A percentile compares a stretch with the other conserved stretches of the same genome.
Conservation (phyloP, 805 yeast species). For the Wilhelminamyces savonicus region DNA sequence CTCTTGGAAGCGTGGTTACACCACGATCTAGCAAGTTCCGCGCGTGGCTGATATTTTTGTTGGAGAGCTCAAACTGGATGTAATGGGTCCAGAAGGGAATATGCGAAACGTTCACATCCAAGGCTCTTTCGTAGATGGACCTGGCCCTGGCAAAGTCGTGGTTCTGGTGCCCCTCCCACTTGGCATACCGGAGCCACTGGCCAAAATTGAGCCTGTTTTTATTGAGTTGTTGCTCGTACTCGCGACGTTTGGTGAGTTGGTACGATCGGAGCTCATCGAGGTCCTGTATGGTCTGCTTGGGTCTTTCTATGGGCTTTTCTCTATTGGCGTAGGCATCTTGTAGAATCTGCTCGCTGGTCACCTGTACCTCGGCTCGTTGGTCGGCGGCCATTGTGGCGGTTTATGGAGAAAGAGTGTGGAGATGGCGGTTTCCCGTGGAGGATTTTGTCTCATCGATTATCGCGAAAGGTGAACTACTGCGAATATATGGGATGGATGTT, state of each 20-base stretch:
- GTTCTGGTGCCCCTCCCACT: constrained; percentile 71
- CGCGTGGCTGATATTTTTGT: constrained; percentile 78
- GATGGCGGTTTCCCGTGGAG: too few species aligned
- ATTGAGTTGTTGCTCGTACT: constrained; percentile 81
- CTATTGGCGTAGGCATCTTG: constrained; percentile 53
- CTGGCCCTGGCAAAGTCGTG: constrained; percentile 75
- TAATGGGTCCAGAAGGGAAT: constrained; percentile 85
- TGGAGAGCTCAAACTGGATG: constrained; percentile 68
- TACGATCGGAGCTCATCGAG: constrained; percentile 72
- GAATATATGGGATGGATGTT: too few species aligned
- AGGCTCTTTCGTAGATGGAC: constrained; percentile 81
- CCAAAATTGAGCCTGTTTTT: constrained; percentile 75
- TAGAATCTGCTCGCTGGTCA: constrained; percentile 59
- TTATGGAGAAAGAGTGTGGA: too few species aligned
- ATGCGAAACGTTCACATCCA: constrained; percentile 67
- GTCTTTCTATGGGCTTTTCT: constrained; percentile 29
- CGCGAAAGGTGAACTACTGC: too few species aligned
- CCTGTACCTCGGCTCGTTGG: constrained; percentile 44
- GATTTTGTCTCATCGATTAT: too few species aligned
- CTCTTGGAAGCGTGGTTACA: constrained; percentile 64
- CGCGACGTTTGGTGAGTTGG: constrained; percentile 72
- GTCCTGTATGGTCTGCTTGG: constrained; percentile 54
- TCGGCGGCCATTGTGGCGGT: not conserved
- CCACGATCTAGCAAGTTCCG: constrained; percentile 79
- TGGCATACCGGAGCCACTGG: constrained; percentile 91